Conservation (phyloP, 2,329 filamentous ascomycete genomes). For the Cytospora piceicola region DNA sequence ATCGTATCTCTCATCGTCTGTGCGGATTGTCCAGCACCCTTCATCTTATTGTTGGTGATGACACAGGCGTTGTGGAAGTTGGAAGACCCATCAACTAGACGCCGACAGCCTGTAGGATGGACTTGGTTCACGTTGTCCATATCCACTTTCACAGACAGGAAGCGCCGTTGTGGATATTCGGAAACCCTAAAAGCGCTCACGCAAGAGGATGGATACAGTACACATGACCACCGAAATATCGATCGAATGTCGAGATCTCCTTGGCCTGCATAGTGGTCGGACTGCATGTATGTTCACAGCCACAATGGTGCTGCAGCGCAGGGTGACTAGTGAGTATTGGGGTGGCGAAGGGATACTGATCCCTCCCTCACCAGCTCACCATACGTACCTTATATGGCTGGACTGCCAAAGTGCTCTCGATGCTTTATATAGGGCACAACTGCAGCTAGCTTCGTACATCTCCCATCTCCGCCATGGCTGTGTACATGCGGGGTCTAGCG, state of each 20-base stretch:
- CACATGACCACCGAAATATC: not conserved
- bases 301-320: slow-evolving; percentile 16
- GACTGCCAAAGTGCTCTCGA: not conserved
- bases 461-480: slow-evolving; percentile 12
- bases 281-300: slow-evolving; percentile 15
- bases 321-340: slow-evolving; percentile 9
- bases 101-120: slow-evolving; percentile 2
- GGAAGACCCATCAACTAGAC: not conserved
- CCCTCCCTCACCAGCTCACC: too few relatives aligned
- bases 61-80: slow-evolving; percentile 10
- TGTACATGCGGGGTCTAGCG: slow-evolving; percentile 6
- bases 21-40: not conserved
- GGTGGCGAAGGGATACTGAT: slow-evolving; percentile 15
- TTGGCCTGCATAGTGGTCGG: slow-evolving; percentile 2
- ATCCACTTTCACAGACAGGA: slow-evolving; percentile 6
- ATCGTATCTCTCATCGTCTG: not conserved
- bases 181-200: not conserved
- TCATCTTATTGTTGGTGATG: not conserved
- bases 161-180: slow-evolving; percentile 2
- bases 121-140: slow-evolving; percentile 7
- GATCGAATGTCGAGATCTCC: slow-evolving; percentile 9
- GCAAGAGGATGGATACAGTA: not conserved
- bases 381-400: too few relatives aligned
- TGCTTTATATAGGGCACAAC: slow-evolving; percentile 20
- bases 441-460: slow-evolving; percentile 13